Percentiles rank a stretch among this genome's conserved stretches.
Conservation (phyloP, 1,139 yeast genomes). For the Kazachstania sp. region DNA sequence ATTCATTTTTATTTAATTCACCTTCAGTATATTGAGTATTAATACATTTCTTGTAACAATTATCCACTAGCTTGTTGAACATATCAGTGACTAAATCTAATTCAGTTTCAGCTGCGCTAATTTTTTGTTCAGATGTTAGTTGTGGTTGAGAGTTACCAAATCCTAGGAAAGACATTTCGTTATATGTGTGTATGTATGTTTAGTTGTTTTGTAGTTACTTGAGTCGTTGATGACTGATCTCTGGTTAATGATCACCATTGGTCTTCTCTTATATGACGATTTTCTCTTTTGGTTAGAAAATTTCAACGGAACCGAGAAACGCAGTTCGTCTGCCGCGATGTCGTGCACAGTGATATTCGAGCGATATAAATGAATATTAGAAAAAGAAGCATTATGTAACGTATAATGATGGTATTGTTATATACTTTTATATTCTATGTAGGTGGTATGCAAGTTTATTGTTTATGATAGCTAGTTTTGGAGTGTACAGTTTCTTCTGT, state of each 20-base stretch:
- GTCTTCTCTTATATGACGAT: neutral
- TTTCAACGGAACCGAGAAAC: neutral
- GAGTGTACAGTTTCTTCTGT: conserved; percentile 1
- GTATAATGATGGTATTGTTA: neutral
- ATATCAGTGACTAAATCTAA: conserved; percentile 94
- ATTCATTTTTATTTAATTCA: conserved; percentile 74
- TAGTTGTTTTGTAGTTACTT: neutral
- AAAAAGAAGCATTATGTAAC: too few species aligned
- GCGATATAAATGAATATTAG: too few species aligned
- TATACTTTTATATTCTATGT: neutral
- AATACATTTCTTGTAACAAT: conserved; percentile 89
- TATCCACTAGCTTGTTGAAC: conserved; percentile 79
- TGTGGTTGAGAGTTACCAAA: conserved; percentile 76
- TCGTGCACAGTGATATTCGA: neutral
- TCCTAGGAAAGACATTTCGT: conserved; percentile 68
- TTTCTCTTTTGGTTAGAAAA: too few species aligned
- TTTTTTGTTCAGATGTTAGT: conserved; percentile 62
- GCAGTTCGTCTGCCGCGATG: neutral
- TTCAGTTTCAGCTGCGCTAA: conserved; percentile 81
- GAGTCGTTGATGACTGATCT: too few species aligned
- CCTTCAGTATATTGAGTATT: conserved; percentile 56
- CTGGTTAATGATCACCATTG: neutral
- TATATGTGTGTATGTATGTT: neutral
- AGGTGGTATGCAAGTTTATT: neutral
- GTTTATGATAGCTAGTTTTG: neutral